These are phyloP conservation scores for Ophiognomonia clavigignenti-juglandacearum DNA, from an alignment of 2,329 filamentous ascomycete species.

Conservation along the genomic window DNA sequence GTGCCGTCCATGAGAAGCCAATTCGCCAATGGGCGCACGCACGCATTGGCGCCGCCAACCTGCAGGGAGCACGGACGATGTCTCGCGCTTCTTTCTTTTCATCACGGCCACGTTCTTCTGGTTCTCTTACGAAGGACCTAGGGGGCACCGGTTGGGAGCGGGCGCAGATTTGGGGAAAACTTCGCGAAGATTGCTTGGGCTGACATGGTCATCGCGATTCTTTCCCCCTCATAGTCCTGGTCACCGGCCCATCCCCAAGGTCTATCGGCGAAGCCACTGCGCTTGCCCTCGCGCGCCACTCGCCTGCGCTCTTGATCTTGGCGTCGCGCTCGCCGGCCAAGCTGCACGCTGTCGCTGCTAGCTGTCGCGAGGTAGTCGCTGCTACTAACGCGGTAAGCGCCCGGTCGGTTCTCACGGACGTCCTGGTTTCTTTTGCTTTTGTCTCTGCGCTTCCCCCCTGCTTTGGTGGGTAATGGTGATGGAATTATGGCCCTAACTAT, in stretches of 20 bases:
- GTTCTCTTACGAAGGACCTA: not conserved
- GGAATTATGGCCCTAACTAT: no score
- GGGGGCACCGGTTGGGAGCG: not conserved
- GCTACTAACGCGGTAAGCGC: not conserved
- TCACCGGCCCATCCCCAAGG: constrained; percentile 32
- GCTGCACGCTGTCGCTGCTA: constrained; percentile 24
- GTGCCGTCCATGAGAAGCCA: not conserved
- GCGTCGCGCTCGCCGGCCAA: constrained; percentile 31
- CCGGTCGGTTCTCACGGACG: no score
- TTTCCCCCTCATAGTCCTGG: no score
- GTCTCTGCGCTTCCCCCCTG: not conserved
- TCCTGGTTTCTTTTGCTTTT: not conserved
- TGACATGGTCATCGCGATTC: not conserved
- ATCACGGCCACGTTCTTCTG: no score
- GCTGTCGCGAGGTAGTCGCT: constrained; percentile 14
- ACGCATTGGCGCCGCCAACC: no score
- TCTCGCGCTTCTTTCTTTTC: no score
- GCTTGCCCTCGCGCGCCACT: constrained; percentile 24
- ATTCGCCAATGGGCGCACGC: constrained; percentile 6
- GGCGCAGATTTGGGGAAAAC: no score
- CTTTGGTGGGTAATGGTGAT: not conserved
- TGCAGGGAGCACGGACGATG: not conserved
- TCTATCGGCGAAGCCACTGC: constrained; percentile 31
- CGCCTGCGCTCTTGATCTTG: constrained; percentile 31
- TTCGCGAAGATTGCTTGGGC: not conserved